A percentile compares a stretch with the other conserved stretches of the same genome.
These are phyloP conservation scores for Ophiostoma ulmi DNA, from an alignment of 2,329 filamentous ascomycete species.

Conservation along the genomic window DNA sequence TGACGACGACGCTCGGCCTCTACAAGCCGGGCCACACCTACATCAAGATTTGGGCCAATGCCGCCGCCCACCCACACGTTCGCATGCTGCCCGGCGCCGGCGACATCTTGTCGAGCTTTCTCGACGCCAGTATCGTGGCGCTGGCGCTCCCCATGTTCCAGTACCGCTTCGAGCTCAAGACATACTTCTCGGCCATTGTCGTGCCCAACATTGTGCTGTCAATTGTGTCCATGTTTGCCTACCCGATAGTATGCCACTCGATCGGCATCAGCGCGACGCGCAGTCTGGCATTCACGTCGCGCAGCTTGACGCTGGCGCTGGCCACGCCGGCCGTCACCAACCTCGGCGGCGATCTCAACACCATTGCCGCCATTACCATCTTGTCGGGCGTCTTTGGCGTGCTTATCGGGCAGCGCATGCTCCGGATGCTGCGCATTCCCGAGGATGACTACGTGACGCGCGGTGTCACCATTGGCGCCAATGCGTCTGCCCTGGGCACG, in stretches of 20 bases:
- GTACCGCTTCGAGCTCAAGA: conserved; percentile 51
- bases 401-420: conserved; percentile 47
- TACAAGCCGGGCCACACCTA: conserved; percentile 53
- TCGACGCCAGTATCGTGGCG: conserved; percentile 55
- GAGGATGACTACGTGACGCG: conserved; percentile 60
- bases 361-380: conserved; percentile 53
- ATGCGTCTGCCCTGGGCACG: conserved; percentile 56
- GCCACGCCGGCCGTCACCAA: conserved; percentile 53
- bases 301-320: conserved; percentile 56
- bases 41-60: conserved; percentile 45
- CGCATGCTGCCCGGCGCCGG: conserved; percentile 47
- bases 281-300: conserved; percentile 51
- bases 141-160: conserved; percentile 58
- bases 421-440: conserved; percentile 48
- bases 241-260: conserved; percentile 50
- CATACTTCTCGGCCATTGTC: conserved; percentile 50
- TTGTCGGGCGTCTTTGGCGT: conserved; percentile 56
- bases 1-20: conserved; percentile 40
- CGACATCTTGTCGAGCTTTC: conserved; percentile 49
- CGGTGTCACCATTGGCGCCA: conserved; percentile 57
- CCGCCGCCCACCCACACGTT: conserved; percentile 22
- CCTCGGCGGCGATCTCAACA: conserved; percentile 52
- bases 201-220: conserved; percentile 50
- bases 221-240: conserved; percentile 51
- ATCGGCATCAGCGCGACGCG: conserved; percentile 51